Base-by-base conservation (phyloP, 345 rosid genomes). In the Gynandropsis gynandra region DNA sequence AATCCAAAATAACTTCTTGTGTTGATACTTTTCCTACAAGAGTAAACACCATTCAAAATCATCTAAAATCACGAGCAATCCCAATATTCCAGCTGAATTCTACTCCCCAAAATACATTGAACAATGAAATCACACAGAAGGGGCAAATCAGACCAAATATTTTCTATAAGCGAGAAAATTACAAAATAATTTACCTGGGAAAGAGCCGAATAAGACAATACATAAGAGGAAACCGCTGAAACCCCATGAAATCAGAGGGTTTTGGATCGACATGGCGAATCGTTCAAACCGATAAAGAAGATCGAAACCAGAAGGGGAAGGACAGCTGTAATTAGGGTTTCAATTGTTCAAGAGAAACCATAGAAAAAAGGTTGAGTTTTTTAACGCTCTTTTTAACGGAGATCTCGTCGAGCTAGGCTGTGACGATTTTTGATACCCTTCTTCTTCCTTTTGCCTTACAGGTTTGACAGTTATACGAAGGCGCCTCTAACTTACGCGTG, bases 1-100 rank as follows among this genome's bases (percentile, higher is more conserved):
- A 80, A 31, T 76, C 76, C 16, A 83, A 56, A 12, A 76, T 74
- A 5, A 83, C 85, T 12, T 63, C 65, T 1, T 80, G 81, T 36
- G 83, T 41, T 13, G 67, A 42, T 44, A 67, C 48, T n/a, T 50
- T 45, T 49, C 75, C 93, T 83, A 65, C 46, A 46, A 6, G 1
- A 51, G 19, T 39, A 44, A 42, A 43, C 9, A 47, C 33, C 58
- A 47, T 2, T 1, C 29, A 24, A 5, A 2, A 42, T 50, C 56
- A 11, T 14, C 5, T 50, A 34, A 15, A 35, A 36, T 4, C 1
- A 16, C 34, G 1, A 40, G 9, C 15, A 32, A 36, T 1, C 3
- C 46, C 61, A 12, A 62, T 31, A 54, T 7, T 17, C 45, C 46
- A 54, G 8, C 47, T 45, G 13, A 24, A 35, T 33, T 1, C 7